A percentile compares a stretch with the other conserved stretches of the same genome.
Evolutionary conservation across 257 asterid genomes (phyloP).

Genomic region (Jaltomata sinuosa): DNA sequence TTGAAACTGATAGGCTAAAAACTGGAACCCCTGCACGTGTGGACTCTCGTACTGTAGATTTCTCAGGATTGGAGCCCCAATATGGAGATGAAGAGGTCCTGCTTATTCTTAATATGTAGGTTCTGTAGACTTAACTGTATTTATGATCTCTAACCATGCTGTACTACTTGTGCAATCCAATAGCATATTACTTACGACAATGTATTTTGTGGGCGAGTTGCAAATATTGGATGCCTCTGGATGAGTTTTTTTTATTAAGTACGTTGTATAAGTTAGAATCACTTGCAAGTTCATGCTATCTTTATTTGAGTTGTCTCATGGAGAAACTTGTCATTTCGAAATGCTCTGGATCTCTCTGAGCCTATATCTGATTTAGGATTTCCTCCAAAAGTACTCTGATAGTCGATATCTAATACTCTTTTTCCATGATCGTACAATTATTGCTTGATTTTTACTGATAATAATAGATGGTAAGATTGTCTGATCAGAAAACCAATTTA

Average conservation of each 20-base stretch:
- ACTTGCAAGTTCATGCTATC: not conserved
- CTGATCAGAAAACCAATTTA: not conserved
- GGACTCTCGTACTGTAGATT: slow-evolving; percentile 77
- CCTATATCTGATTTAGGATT: not conserved
- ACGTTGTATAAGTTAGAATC: not conserved
- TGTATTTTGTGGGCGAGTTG: not conserved
- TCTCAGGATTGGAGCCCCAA: slow-evolving; percentile 83
- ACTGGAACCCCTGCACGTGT: slow-evolving; percentile 99
- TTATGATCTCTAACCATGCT: not conserved
- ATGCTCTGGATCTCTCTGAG: not conserved
- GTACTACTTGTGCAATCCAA: not conserved
- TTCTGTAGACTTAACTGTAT: slow-evolving; percentile 15
- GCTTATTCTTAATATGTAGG: slow-evolving; percentile 33
- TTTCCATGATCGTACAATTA: not conserved
- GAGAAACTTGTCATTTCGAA: not conserved
- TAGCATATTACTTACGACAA: not conserved
- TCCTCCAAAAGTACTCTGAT: not conserved
- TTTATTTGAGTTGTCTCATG: not conserved
- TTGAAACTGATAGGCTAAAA: slow-evolving; percentile 82
- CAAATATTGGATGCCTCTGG: not conserved
- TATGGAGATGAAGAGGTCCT: slow-evolving; percentile 96
- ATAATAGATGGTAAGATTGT: not conserved
- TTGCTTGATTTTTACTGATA: not conserved
- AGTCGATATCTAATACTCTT: not conserved
- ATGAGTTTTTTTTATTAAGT: not conserved